These are phyloP conservation scores for Cydonia oblonga DNA, from an alignment of 331 rosid species.

Conservation along the genomic window DNA sequence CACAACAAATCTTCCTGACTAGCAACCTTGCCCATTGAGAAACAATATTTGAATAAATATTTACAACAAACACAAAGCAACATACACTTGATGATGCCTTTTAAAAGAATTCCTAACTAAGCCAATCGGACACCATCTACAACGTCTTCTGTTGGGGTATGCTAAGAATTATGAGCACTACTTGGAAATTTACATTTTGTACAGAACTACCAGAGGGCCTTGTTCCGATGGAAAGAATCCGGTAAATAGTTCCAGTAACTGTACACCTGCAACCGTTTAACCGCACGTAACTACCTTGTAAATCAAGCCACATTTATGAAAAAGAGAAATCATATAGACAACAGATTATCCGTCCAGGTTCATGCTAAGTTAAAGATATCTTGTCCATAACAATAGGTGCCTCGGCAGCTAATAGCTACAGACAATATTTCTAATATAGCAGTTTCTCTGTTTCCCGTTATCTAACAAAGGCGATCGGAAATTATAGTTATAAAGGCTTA, in stretches of 20 bases:
- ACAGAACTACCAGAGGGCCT: slow-evolving; percentile 5
- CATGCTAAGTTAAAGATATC: no score
- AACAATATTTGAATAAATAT: slow-evolving; percentile 3
- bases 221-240: slow-evolving; percentile 11
- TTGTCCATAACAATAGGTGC: not conserved
- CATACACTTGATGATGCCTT: no score
- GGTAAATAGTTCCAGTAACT: not conserved
- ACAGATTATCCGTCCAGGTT: not conserved
- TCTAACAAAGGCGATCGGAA: not conserved
- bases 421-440: not conserved
- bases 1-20: not conserved
- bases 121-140: no score
- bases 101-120: no score
- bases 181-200: slow-evolving; percentile 6
- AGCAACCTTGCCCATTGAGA: not conserved
- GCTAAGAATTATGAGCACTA: not conserved
- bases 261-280: slow-evolving; percentile 18
- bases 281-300: not conserved
- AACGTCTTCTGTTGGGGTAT: no score
- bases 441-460: not conserved
- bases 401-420: not conserved
- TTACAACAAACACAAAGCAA: slow-evolving; percentile 1
- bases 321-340: not conserved
- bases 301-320: not conserved
- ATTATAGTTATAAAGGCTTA: not conserved